Evolutionary conservation across 2,329 filamentous ascomycete species (phyloP).

Genomic region (Apiospora malaysiana): DNA sequence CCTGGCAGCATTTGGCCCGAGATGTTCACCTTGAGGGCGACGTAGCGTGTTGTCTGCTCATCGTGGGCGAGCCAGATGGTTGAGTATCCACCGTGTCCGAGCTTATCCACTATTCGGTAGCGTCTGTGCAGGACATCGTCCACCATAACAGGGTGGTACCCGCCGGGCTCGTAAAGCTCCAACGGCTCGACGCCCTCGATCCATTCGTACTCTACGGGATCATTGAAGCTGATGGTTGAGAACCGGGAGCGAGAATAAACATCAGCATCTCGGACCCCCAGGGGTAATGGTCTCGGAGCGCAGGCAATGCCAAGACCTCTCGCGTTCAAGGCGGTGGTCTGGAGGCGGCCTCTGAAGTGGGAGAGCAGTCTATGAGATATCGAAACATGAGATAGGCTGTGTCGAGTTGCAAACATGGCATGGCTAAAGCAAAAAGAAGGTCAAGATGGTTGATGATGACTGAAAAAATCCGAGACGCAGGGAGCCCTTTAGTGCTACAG

Average conservation of each 20-base stretch:
- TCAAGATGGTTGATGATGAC: not conserved
- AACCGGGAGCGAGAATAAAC: not conserved
- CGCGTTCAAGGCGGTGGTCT: not conserved
- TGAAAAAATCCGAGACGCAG: slow-evolving; percentile 3
- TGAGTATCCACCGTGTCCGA: not conserved
- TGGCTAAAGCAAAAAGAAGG: not conserved
- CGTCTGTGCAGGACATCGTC: not conserved
- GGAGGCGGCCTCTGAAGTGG: not conserved
- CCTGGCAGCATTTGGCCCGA: not conserved
- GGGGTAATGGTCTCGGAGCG: not conserved
- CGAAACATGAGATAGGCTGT: slow-evolving; percentile 5
- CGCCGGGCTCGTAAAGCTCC: not conserved
- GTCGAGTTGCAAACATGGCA: slow-evolving; percentile 12
- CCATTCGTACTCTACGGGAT: not conserved
- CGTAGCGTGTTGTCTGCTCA: not conserved
- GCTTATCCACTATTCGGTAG: slow-evolving; percentile 12
- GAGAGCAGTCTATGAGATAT: not conserved
- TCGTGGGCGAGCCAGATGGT: slow-evolving; percentile 8
- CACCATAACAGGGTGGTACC: not conserved
- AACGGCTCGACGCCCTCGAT: slow-evolving; percentile 8
- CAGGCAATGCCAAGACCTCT: not conserved
- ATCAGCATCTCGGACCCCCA: not conserved
- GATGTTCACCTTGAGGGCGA: not conserved
- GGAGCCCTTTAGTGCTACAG: not conserved
- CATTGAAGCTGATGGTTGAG: not conserved